Evolutionary conservation across 805 yeast genomes (phyloP).

Genomic region (Candida stauntonica): DNA sequence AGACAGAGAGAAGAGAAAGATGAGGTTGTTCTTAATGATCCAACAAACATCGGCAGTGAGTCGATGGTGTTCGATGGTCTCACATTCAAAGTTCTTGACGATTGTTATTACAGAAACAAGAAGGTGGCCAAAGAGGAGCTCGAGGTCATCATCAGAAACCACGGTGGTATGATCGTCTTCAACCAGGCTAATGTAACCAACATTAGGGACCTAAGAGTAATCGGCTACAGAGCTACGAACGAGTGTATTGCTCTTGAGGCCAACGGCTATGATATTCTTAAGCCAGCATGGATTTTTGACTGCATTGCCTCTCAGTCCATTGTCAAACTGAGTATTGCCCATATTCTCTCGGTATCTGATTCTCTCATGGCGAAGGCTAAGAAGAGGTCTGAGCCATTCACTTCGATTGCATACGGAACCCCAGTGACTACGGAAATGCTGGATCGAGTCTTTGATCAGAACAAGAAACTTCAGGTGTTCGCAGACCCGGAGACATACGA

Average conservation of each 20-base stretch:
- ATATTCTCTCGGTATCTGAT: conserved; percentile 43
- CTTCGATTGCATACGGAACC: conserved; percentile 56
- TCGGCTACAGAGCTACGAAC: conserved; percentile 37
- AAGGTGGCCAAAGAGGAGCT: conserved; percentile 35
- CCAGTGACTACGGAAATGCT: conserved; percentile 13
- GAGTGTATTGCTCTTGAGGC: conserved; percentile 36
- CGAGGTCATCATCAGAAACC: conserved; percentile 32
- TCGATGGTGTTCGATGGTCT: conserved; percentile 40
- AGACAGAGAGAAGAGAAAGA: conserved; percentile 19
- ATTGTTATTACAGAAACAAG: conserved; percentile 29
- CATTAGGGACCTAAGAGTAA: conserved; percentile 24
- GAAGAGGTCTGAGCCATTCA: conserved; percentile 44
- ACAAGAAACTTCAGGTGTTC: conserved; percentile 4
- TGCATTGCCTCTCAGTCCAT: conserved; percentile 42
- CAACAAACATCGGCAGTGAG: conserved; percentile 17
- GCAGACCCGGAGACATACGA: conserved; percentile 2
- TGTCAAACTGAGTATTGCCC: conserved; percentile 56
- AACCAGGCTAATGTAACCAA: conserved; percentile 27
- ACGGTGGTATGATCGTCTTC: conserved; percentile 47
- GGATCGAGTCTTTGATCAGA: conserved; percentile 15
- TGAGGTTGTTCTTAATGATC: conserved; percentile 23
- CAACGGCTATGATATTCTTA: conserved; percentile 56
- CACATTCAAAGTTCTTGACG: conserved; percentile 51
- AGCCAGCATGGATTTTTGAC: conserved; percentile 70
- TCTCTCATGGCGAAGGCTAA: conserved; percentile 24